Evolutionary conservation across 192 early-diverging fungal genomes (phyloP), one percentile per base, ranked within the genome.

Genomic region (Backusella sp.): DNA sequence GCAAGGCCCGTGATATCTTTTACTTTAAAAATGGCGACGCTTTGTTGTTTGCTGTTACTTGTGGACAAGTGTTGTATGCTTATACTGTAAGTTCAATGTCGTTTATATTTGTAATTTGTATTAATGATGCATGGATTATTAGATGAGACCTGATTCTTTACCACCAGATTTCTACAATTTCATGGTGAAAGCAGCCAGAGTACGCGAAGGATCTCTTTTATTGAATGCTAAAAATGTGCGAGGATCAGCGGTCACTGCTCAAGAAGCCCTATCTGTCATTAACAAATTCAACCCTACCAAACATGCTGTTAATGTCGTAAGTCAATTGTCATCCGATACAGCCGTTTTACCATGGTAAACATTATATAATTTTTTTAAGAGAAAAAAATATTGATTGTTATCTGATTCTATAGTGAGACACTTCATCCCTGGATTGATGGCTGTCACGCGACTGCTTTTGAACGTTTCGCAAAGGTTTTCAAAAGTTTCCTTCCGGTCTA

Each of bases 141-240:
- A 90, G 88, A 88, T 90, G 83, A 83, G 84, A 81, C 88, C 88
- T 8, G 74, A 80, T 3, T 84, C 88, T 0, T 80, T 90, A 36
- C 88, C 88, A 15, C 82, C 84, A 73, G 88, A 90, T 23, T 90
- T 88, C 62, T 81, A 86, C 52, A 76, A 76, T 12, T 90, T 88
- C 76, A 92, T 92, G 90, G 28, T 92, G 32, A 85, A 89, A 53
- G 87, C 87, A 21, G 92, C 90, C 8, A 84, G 90, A 11, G 86
- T 91, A 26, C 88, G 91, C 11, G 62, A 78, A 42, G 83, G 85
- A 36, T 74, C 85, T 0, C 79, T 94, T 41, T 68, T 84, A 14
- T 65, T 93, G 36, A 94, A 93, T 83, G 79, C 85, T 6, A 70
- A 79, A 41, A 85, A 87, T 52, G 79, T 89, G 5, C 76, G 85